phyloP scores from a whole-genome alignment of 2,329 filamentous ascomycete genomes.

The Incumbomyces delicatus region DNA sequence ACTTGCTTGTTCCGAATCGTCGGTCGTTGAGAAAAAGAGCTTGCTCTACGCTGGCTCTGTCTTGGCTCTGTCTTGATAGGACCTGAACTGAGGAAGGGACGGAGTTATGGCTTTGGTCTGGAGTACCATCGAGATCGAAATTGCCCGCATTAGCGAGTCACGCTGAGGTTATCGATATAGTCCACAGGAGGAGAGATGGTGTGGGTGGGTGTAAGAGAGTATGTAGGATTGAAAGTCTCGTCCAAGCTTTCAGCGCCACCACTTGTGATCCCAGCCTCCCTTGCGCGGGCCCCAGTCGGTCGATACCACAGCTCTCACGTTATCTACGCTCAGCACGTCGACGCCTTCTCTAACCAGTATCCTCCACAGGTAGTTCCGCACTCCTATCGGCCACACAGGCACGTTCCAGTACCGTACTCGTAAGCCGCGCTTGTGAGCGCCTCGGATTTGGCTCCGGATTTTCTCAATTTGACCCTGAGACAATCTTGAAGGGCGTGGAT shows the following conservation, averaged over 20 bases:
- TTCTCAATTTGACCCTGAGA: conserved; percentile 32
- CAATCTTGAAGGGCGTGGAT: conserved; percentile 41
- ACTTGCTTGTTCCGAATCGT: too few relatives aligned
- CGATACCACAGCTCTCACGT: conserved; percentile 40
- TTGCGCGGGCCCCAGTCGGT: conserved; percentile 36
- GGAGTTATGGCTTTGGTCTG: too few relatives aligned
- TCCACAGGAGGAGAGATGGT: too few relatives aligned
- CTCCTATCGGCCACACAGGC: conserved; percentile 44
- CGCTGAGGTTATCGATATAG: too few relatives aligned
- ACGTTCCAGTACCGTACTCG: conserved; percentile 49
- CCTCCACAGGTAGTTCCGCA: conserved; percentile 46
- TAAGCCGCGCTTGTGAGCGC: conserved; percentile 42
- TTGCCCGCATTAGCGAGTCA: too few relatives aligned
- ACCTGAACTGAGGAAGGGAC: too few relatives aligned
- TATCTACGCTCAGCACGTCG: conserved; percentile 50
- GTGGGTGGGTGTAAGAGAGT: too few relatives aligned
- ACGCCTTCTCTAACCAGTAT: conserved; percentile 44
- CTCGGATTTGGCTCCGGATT: conserved; percentile 42
- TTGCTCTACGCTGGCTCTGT: too few relatives aligned
- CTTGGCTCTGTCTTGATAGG: too few relatives aligned
- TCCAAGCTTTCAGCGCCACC: neutral
- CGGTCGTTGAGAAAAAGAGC: too few relatives aligned
- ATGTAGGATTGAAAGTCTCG: too few relatives aligned
- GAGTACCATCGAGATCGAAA: too few relatives aligned
- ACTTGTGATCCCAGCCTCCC: neutral